Conservation (phyloP, 257 asterid species). For the Datura wrightii region DNA sequence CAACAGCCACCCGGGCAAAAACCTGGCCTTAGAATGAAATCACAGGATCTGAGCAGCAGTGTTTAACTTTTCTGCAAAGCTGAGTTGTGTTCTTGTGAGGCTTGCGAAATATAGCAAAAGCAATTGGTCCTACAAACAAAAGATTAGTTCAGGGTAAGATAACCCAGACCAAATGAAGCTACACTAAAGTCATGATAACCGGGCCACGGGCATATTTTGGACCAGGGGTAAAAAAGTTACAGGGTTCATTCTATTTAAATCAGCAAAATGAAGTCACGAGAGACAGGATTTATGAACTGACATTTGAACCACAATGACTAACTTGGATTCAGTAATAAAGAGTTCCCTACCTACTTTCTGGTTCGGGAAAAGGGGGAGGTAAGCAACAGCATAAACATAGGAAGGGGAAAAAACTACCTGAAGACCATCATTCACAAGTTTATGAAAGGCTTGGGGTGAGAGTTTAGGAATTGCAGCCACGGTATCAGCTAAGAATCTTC, state of each 20-base stretch:
- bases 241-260: not conserved
- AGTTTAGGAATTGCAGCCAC: constrained; percentile 75
- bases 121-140: constrained; percentile 70
- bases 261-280: not conserved
- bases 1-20: not conserved
- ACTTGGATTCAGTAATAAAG: not conserved
- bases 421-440: constrained; percentile 57
- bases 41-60: constrained; percentile 94
- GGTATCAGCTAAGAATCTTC: constrained; percentile 72
- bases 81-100: constrained; percentile 93
- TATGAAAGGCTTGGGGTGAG: constrained; percentile 56
- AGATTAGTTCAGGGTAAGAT: constrained; percentile 1
- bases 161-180: not conserved
- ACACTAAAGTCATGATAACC: not conserved
- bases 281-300: not conserved
- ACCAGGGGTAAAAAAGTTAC: not conserved
- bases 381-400: not conserved
- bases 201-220: not conserved
- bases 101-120: constrained; percentile 83
- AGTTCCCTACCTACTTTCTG: not conserved
- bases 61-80: constrained; percentile 87
- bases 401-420: constrained; percentile 52
- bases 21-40: not conserved
- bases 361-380: not conserved
- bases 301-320: not conserved